Evolutionary conservation across 2,329 filamentous ascomycete genomes (phyloP).

Genomic region (Phaeophleospora eucalypticola): DNA sequence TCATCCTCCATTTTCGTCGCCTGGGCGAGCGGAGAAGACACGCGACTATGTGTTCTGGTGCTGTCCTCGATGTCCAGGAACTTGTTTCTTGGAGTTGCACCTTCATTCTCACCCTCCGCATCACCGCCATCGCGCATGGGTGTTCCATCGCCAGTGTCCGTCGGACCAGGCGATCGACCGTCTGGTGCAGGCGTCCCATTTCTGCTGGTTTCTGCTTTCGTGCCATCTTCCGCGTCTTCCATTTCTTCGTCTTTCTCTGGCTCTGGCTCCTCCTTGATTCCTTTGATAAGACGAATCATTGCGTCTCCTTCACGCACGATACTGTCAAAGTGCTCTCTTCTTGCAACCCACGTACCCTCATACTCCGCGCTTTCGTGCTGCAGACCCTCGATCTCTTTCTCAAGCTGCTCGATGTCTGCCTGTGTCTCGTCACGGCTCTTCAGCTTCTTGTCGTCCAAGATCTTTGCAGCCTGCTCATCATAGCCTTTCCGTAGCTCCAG

Average conservation of each 20-base stretch:
- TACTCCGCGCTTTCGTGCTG: constrained; percentile 80
- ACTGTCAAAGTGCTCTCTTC: constrained; percentile 77
- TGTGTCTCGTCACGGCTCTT: constrained; percentile 80
- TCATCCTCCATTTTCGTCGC: constrained; percentile 22
- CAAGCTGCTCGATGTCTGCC: constrained; percentile 71
- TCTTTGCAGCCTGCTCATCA: constrained; percentile 82
- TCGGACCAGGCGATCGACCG: constrained; percentile 27
- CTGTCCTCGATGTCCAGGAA: constrained; percentile 29
- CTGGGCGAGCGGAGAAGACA: constrained; percentile 21
- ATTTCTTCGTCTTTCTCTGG: constrained; percentile 59
- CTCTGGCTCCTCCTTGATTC: constrained; percentile 94
- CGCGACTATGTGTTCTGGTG: constrained; percentile 20
- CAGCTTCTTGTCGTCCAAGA: constrained; percentile 74
- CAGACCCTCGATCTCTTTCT: constrained; percentile 82
- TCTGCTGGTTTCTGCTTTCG: constrained; percentile 40
- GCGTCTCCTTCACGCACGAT: constrained; percentile 91
- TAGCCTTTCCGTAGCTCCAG: constrained; percentile 78
- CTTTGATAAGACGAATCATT: constrained; percentile 77
- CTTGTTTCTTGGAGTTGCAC: constrained; percentile 24
- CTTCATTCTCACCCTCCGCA: constrained; percentile 12
- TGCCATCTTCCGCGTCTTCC: constrained; percentile 41
- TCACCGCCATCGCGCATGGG: constrained; percentile 37
- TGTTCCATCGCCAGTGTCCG: constrained; percentile 32
- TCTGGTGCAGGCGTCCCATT: constrained; percentile 45
- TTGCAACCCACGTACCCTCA: constrained; percentile 76